Evolutionary conservation across 2,329 filamentous ascomycete species (phyloP).

Genomic region (Dothistroma pini): DNA sequence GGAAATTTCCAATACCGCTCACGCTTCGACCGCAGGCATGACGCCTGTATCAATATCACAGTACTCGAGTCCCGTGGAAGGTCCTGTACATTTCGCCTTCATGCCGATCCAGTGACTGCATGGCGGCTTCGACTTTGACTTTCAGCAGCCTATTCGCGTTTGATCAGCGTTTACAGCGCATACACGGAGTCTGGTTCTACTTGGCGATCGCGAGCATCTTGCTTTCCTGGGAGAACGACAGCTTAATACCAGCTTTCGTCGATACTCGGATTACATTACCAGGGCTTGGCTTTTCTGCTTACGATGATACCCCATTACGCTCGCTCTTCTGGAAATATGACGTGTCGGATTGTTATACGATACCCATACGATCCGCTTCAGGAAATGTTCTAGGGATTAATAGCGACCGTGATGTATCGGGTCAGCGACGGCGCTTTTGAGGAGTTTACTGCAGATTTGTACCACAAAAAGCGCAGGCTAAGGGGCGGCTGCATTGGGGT

Average conservation of each 20-base stretch:
- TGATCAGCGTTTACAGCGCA: neutral
- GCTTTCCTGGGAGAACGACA: neutral
- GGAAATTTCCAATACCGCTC: constrained; percentile 14
- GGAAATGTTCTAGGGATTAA: neutral
- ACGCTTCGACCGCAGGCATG: constrained; percentile 27
- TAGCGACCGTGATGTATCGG: neutral
- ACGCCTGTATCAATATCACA: constrained; percentile 27
- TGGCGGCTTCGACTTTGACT: constrained; percentile 1
- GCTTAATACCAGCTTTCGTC: neutral
- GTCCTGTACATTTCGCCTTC: constrained; percentile 28
- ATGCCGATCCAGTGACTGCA: constrained; percentile 22
- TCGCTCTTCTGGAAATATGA: constrained; percentile 6
- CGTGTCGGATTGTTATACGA: neutral
- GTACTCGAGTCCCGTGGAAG: constrained; percentile 30
- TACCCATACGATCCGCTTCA: neutral
- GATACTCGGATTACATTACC: neutral
- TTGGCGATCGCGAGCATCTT: neutral
- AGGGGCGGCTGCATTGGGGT: neutral
- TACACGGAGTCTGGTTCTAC: constrained; percentile 2
- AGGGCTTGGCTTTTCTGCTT: neutral
- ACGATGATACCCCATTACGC: constrained; percentile 13
- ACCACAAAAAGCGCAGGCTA: neutral
- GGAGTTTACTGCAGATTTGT: neutral
- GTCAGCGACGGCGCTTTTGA: neutral
- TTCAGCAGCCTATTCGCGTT: neutral